These are phyloP conservation scores for Amylocystis lapponica DNA, from an alignment of 768 basidiomycete genomes.

Conservation along the genomic window DNA sequence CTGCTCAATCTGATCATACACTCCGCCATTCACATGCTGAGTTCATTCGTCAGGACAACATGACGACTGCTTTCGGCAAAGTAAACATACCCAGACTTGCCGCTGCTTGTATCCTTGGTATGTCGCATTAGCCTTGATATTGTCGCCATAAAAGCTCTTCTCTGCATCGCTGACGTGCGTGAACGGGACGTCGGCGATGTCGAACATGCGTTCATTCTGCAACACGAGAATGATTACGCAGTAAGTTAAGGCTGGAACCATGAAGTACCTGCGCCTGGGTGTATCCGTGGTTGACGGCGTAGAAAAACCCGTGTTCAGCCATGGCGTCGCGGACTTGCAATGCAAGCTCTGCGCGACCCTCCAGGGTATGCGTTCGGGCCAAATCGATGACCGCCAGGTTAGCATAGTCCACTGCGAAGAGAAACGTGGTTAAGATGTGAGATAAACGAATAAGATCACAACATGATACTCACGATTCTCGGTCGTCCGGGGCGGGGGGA, in stretches of 20 bases:
- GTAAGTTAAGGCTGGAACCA: too few species aligned
- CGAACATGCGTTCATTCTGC: conserved; percentile 29
- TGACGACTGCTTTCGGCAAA: neutral
- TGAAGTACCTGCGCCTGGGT: conserved; percentile 18
- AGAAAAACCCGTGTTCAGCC: conserved; percentile 25
- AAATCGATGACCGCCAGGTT: conserved; percentile 27
- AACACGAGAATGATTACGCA: neutral
- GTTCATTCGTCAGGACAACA: neutral
- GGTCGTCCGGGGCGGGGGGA: conserved; percentile 19
- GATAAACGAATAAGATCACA: neutral
- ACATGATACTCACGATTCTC: conserved; percentile 27
- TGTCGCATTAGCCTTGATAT: conserved; percentile 35
- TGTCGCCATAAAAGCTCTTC: conserved; percentile 23
- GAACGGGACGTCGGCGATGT: conserved; percentile 31
- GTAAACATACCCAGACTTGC: conserved; percentile 42
- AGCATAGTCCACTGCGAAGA: conserved; percentile 25
- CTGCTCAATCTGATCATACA: conserved; percentile 57
- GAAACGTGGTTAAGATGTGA: neutral
- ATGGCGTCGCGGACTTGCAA: conserved; percentile 24
- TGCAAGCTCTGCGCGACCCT: conserved; percentile 22
- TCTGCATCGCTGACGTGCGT: conserved; percentile 27
- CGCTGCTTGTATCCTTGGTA: conserved; percentile 53
- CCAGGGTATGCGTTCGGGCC: conserved; percentile 16
- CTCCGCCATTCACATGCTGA: conserved; percentile 57
- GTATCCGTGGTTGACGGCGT: conserved; percentile 26